phyloP scores from a whole-genome alignment of 345 rosid species.

The Abelmoschus esculentus region DNA sequence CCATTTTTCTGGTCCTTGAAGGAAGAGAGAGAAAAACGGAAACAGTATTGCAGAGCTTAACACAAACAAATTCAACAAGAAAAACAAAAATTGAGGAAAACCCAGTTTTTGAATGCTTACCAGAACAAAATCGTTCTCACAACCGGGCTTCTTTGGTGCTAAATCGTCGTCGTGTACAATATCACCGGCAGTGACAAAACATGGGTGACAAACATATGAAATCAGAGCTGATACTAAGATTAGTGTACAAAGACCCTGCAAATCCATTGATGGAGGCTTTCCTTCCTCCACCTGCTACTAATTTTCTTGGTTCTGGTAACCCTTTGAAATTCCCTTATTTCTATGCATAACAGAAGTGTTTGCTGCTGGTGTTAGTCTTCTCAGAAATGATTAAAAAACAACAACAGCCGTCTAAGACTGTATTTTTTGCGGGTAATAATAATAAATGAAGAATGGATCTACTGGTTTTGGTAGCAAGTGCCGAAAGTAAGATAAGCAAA shows the following conservation, averaged over 20 bases:
- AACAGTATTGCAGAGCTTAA: background rate
- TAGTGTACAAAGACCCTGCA: conserved; percentile 26
- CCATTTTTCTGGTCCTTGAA: background rate
- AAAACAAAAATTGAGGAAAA: conserved; percentile 11
- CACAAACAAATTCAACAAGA: background rate
- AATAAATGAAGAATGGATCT: background rate
- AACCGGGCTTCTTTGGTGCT: conserved; percentile 95
- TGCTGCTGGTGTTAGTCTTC: background rate
- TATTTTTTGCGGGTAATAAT: too few species aligned
- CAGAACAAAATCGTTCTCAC: conserved; percentile 93
- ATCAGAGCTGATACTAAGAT: conserved; percentile 29
- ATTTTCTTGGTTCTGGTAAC: conserved; percentile 4
- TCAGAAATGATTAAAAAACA: background rate
- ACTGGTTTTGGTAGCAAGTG: background rate
- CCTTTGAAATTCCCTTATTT: conserved; percentile 8
- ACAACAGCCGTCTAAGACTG: background rate
- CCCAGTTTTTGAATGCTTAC: conserved; percentile 33
- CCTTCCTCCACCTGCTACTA: background rate
- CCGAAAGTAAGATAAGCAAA: background rate
- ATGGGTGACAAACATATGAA: conserved; percentile 35
- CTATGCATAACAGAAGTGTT: conserved; percentile 22
- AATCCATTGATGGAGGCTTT: conserved; percentile 44
- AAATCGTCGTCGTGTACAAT: conserved; percentile 77
- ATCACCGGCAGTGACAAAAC: conserved; percentile 62
- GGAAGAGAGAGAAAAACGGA: background rate